Percentiles rank a stretch among this genome's conserved stretches.
Evolutionary conservation across 352 stramenopile genomes (phyloP).

Genomic region (Plasmopara muralis): DNA sequence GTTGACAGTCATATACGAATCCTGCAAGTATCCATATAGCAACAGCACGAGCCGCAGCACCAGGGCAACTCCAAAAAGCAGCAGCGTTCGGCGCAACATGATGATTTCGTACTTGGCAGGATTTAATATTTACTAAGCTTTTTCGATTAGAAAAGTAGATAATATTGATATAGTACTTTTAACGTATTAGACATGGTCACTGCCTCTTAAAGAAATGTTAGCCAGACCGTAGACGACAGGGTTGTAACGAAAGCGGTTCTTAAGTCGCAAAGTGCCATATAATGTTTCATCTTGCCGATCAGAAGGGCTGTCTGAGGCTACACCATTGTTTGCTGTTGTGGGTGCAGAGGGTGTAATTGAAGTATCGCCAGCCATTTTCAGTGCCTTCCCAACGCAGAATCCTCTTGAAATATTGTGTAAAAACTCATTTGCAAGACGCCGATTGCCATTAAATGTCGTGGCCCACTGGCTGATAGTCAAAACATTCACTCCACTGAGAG

Average conservation of each 20-base stretch:
- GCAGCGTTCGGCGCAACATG: constrained; percentile 20
- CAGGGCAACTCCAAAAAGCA: constrained; percentile 47
- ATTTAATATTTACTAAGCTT: too few species aligned
- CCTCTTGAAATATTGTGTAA: constrained; percentile 44
- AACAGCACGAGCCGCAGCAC: constrained; percentile 56
- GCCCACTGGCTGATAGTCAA: constrained; percentile 79
- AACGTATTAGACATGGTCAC: constrained; percentile 9
- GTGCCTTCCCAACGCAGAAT: constrained; percentile 49
- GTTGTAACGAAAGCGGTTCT: constrained; percentile 70
- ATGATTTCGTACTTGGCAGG: too few species aligned
- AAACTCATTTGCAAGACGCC: constrained; percentile 43
- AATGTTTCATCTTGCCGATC: background rate
- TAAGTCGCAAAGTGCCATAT: constrained; percentile 36
- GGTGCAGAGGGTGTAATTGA: constrained; percentile 12
- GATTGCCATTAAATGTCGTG: constrained; percentile 72
- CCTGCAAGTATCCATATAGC: constrained; percentile 70
- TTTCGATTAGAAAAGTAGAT: too few species aligned
- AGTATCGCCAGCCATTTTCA: constrained; percentile 49
- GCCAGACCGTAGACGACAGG: constrained; percentile 61
- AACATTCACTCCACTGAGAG: constrained; percentile 66
- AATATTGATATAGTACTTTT: too few species aligned
- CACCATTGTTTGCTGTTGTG: constrained; percentile 1
- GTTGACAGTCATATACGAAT: constrained; percentile 74
- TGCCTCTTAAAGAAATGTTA: constrained; percentile 39
- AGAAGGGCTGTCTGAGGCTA: constrained; percentile 2